These are phyloP conservation scores for Globisporangium emineosum DNA, from an alignment of 352 stramenopile genomes.

Conservation along the genomic window DNA sequence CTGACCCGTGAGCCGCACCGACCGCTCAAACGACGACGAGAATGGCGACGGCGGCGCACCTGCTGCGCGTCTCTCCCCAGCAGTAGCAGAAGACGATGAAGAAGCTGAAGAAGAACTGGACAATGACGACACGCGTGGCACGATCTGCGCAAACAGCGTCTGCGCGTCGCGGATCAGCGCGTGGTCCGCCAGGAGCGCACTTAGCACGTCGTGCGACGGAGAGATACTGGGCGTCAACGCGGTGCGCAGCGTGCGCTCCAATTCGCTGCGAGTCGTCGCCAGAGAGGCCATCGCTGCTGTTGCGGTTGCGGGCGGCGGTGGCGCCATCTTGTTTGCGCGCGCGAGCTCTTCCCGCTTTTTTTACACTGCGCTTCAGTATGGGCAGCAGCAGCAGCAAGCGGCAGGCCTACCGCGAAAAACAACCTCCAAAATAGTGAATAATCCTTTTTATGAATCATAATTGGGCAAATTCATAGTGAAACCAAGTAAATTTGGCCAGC, in stretches of 20 bases:
- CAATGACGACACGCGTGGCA: constrained; percentile 15
- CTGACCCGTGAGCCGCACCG: not conserved
- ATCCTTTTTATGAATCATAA: too few relatives aligned
- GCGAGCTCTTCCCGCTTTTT: constrained; percentile 7
- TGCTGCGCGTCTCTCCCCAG: not conserved
- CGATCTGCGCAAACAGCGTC: constrained; percentile 41
- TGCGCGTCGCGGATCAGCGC: constrained; percentile 30
- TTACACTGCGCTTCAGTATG: constrained; percentile 8
- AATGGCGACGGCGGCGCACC: constrained; percentile 12
- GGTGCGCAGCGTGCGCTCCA: constrained; percentile 8
- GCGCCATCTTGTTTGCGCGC: constrained; percentile 15
- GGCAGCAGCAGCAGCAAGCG: too few relatives aligned
- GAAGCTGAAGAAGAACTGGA: not conserved
- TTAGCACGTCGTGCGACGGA: not conserved
- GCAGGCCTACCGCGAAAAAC: too few relatives aligned
- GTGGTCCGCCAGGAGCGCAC: constrained; percentile 13
- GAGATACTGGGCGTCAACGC: not conserved
- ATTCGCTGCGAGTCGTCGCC: too few relatives aligned
- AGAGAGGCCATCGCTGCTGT: not conserved
- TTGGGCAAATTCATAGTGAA: too few relatives aligned
- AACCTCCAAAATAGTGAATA: too few relatives aligned
- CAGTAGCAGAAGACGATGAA: not conserved
- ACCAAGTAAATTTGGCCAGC: too few relatives aligned
- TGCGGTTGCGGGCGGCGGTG: not conserved
- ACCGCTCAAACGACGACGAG: constrained; percentile 2